A percentile compares a stretch with the other conserved stretches of the same genome.
Conservation (phyloP, 345 rosid species). For the Erucastrum elatum region DNA sequence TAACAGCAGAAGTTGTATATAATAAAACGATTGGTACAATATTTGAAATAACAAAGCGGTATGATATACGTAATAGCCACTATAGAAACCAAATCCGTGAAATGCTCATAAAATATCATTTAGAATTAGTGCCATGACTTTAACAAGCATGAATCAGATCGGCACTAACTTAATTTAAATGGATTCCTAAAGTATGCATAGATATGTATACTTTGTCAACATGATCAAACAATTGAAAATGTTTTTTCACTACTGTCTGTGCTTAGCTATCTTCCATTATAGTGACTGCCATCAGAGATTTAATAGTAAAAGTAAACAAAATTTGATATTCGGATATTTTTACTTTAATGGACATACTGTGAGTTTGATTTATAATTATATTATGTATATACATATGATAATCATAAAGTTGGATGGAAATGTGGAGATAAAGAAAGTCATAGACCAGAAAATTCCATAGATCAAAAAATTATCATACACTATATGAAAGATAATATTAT, state of each 20-base stretch:
- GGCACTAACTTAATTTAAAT: constrained; percentile 17
- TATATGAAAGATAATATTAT: not conserved
- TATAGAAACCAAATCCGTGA: constrained; percentile 22
- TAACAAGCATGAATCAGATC: constrained; percentile 26
- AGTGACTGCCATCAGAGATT: not conserved
- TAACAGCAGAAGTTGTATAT: not conserved
- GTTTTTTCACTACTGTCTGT: not conserved
- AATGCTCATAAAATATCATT: constrained; percentile 20
- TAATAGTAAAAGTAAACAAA: not conserved
- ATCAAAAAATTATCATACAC: not conserved
- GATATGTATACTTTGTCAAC: not conserved
- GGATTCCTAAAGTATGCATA: not conserved
- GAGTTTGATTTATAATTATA: not conserved
- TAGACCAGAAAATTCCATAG: not conserved
- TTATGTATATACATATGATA: not conserved
- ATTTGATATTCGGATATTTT: not conserved
- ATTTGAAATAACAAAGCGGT: not conserved
- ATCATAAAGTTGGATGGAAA: not conserved
- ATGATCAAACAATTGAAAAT: constrained; percentile 4
- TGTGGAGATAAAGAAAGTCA: not conserved
- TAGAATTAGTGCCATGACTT: constrained; percentile 35
- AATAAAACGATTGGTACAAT: not conserved
- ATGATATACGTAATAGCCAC: constrained; percentile 28
- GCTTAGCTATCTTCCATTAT: constrained; percentile 31
- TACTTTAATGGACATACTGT: not conserved